Evolutionary conservation across 176 grass and related monocot species (phyloP).

Genomic region (Leersia perrieri): DNA sequence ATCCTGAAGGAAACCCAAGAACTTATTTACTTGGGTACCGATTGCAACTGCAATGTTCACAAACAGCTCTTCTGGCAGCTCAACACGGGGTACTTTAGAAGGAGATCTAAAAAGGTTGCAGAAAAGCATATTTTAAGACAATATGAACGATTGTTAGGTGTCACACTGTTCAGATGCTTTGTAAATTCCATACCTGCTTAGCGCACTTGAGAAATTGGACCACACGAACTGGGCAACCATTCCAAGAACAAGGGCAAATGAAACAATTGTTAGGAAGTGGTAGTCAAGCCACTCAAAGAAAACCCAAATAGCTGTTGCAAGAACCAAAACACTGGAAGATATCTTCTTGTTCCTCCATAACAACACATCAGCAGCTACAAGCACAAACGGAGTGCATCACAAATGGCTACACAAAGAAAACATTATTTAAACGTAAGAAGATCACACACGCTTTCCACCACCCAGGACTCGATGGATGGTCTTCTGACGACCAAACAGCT

Average conservation of each 20-base stretch:
- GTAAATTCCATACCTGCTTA: conserved; percentile 42
- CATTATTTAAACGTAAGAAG: not conserved
- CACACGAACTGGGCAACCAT: conserved; percentile 73
- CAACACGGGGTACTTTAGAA: conserved; percentile 61
- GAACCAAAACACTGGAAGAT: conserved; percentile 70
- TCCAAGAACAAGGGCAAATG: conserved; percentile 59
- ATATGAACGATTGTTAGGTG: not conserved
- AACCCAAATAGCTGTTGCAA: conserved; percentile 67
- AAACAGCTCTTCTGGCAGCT: conserved; percentile 70
- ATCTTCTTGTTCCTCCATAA: conserved; percentile 96
- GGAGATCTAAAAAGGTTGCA: conserved; percentile 33
- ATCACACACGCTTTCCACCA: conserved; percentile 69
- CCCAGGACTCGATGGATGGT: conserved; percentile 68
- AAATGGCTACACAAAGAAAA: not conserved
- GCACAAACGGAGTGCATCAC: conserved; percentile 11
- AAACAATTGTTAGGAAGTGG: conserved; percentile 81
- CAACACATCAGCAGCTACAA: conserved; percentile 90
- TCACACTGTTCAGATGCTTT: not conserved
- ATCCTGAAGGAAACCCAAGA: conserved; percentile 72
- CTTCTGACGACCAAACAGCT: conserved; percentile 65
- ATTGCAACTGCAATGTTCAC: conserved; percentile 61
- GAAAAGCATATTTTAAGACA: not conserved
- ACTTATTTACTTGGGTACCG: conserved; percentile 59
- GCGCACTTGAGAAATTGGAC: conserved; percentile 61
- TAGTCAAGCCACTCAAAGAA: conserved; percentile 95